phyloP scores from a whole-genome alignment of 805 yeast species.

The Sungouiozyma intestinalis region DNA sequence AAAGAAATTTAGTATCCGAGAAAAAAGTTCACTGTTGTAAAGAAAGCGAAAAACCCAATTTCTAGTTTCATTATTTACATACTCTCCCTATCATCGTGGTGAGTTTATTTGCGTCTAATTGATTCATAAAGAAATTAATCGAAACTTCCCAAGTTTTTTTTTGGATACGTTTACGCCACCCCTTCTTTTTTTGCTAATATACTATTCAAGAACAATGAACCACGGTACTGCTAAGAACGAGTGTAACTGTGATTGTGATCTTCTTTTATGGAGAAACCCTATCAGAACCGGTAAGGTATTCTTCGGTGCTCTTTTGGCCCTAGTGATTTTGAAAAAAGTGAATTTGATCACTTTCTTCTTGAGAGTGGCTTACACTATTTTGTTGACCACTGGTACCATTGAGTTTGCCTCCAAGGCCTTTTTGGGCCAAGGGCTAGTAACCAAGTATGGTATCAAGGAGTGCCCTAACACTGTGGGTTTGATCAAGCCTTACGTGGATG shows the following conservation, averaged over 20 bases:
- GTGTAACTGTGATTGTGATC: conserved; percentile 11
- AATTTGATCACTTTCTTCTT: conserved; percentile 52
- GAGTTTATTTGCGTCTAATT: neutral
- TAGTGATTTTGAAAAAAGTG: conserved; percentile 51
- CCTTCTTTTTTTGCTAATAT: neutral
- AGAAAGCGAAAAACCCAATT: too few species aligned
- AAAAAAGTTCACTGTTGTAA: too few species aligned
- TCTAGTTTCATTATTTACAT: neutral
- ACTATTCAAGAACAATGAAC: conserved; percentile 1
- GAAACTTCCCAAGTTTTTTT: too few species aligned
- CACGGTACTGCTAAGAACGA: conserved; percentile 1
- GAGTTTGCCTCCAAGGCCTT: conserved; percentile 67
- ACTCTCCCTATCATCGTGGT: neutral
- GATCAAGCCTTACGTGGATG: conserved; percentile 25
- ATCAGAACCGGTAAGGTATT: conserved; percentile 65
- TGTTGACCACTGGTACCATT: conserved; percentile 56
- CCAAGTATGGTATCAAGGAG: conserved; percentile 53
- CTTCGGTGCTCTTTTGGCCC: conserved; percentile 46
- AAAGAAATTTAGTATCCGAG: too few species aligned
- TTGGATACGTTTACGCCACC: neutral
- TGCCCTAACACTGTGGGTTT: conserved; percentile 27
- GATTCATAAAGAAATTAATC: too few species aligned
- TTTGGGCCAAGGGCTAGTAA: conserved; percentile 70
- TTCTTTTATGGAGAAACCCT: conserved; percentile 35
- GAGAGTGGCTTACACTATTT: conserved; percentile 47